phyloP scores from a whole-genome alignment of 73 alveolate genomes.

The Durusdinium trenchii region DNA sequence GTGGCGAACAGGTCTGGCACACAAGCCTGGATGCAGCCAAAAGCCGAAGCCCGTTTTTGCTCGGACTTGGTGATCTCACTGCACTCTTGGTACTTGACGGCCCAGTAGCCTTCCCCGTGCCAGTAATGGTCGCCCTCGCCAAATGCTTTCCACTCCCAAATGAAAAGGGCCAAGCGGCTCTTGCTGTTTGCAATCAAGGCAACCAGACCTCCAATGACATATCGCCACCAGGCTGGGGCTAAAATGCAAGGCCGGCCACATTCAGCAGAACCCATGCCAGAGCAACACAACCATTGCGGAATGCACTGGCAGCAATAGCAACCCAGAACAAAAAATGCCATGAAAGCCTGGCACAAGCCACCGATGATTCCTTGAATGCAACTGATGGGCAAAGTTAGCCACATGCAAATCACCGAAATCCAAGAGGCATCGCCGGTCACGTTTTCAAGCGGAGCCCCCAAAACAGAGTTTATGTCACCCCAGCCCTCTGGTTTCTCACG shows the following conservation, averaged over 20 bases:
- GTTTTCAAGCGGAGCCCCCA: constrained; percentile 10
- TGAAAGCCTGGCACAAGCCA: constrained; percentile 58
- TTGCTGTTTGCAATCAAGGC: constrained; percentile 39
- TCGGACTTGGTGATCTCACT: constrained; percentile 48
- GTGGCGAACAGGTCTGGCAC: constrained; percentile 64
- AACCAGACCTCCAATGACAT: constrained; percentile 45
- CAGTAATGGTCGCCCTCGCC: constrained; percentile 57
- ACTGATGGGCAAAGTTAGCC: constrained; percentile 55
- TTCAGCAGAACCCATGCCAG: constrained; percentile 59
- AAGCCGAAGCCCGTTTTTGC: constrained; percentile 23
- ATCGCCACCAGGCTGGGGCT: constrained; percentile 84
- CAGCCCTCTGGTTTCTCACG: background rate
- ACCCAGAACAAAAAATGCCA: constrained; percentile 53
- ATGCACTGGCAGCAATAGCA: constrained; percentile 70
- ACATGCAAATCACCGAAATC: constrained; percentile 66
- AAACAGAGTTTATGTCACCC: constrained; percentile 24
- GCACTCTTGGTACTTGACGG: constrained; percentile 60
- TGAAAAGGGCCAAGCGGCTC: constrained; percentile 76
- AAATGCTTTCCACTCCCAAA: constrained; percentile 89
- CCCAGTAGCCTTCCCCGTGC: constrained; percentile 77
- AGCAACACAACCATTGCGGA: constrained; percentile 71
- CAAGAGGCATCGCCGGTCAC: constrained; percentile 78
- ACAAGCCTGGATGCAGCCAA: constrained; percentile 65
- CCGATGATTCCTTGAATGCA: constrained; percentile 73
- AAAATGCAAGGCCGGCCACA: constrained; percentile 79